Base-by-base conservation (phyloP, 2,329 filamentous ascomycete species). In the Cordyceps farinosa region DNA sequence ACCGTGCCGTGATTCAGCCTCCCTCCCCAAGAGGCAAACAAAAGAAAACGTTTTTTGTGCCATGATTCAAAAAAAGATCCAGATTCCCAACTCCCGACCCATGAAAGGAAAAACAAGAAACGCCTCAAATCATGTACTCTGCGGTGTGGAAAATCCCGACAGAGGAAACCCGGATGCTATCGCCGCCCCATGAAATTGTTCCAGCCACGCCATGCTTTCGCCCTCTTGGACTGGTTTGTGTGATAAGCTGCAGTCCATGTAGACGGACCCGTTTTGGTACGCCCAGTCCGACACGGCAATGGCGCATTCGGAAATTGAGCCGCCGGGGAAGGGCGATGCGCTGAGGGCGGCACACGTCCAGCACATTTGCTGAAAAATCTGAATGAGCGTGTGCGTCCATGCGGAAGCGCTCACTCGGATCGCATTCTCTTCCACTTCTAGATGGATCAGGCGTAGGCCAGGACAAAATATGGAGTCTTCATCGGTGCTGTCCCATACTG, bases 321-420 rank as follows among this genome's bases (percentile, higher is more conserved):
- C 38, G 3, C 69, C 70, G 0, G 70, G 70, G 54, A 76, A 73
- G 0, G 75, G 75, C 1, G 75, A 76, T 1, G 74, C 67, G 55
- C 73, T 76, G 10, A 77, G 67, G 1, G 69, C 68, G 1, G 74
- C 74, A 32, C 73, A 76, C 1, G 70, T 72, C 75, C 75, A 77
- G 10, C 72, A 72, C 74, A 76, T 75, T 57, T 76, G 74, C 52
- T 76, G 74, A 3, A 76, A 69, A 2, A 76, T 69, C 13, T 76
- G 73, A 50, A 75, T 71, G 66, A 77, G 70, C 2, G 70, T 72
- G 36, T 73, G 72, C 0, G 72, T 70, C 74, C 74, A 74, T 1
- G 74, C 73, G 3, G 73, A 76, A 1, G 73, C 71, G 30, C 68
- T 75, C 47, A 77, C 66, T 0, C 73, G 67, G 27, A 77, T 69